These are phyloP conservation scores for Schwanniomyces vanrijiae DNA, from an alignment of 805 yeast species.

Conservation along the genomic window DNA sequence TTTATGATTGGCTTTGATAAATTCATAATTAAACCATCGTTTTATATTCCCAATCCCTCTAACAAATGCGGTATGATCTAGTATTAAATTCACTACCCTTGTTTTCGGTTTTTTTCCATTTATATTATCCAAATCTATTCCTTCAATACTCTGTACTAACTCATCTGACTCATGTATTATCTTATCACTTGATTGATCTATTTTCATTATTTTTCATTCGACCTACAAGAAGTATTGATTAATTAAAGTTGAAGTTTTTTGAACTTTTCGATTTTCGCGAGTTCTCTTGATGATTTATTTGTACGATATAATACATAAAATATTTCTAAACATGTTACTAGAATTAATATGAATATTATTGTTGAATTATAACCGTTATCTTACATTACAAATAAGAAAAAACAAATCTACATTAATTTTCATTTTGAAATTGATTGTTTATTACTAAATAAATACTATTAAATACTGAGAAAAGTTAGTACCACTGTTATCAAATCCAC, in stretches of 20 bases:
- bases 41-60: conserved; percentile 69
- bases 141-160: conserved; percentile 6
- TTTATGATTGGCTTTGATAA: conserved; percentile 23
- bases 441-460: neutral
- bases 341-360: too few relatives aligned
- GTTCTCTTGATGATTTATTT: neutral
- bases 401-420: too few relatives aligned
- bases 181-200: neutral
- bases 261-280: neutral
- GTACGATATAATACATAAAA: too few relatives aligned
- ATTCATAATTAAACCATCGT: conserved; percentile 53
- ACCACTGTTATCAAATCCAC: neutral
- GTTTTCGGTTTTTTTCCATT: neutral
- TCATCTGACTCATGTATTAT: conserved; percentile 11
- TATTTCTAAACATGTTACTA: too few relatives aligned
- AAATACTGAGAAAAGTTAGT: neutral
- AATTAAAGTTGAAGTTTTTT: neutral
- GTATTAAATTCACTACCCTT: conserved; percentile 41
- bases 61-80: conserved; percentile 68
- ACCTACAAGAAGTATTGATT: neutral
- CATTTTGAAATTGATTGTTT: neutral
- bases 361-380: too few relatives aligned
- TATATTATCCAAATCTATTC: neutral
- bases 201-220: neutral
- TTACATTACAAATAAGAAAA: neutral